phyloP scores from a whole-genome alignment of 257 asterid genomes.

The Oldenlandia corymbosa region DNA sequence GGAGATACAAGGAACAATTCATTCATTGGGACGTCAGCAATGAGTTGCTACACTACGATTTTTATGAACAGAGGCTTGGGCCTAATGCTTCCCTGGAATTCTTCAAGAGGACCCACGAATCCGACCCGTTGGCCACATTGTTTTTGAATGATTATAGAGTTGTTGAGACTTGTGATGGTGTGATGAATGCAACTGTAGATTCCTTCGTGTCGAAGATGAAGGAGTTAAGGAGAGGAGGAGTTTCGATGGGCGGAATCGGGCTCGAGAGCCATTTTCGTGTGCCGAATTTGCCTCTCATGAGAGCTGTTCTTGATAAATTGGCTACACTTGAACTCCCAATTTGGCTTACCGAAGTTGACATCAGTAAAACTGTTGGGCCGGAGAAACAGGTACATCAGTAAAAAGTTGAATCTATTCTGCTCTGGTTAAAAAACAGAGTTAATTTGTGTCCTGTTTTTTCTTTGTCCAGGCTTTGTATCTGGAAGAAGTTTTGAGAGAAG shows the following conservation, averaged over 20 bases:
- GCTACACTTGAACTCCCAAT: conserved; percentile 43
- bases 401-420: too few species aligned
- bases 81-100: conserved; percentile 35
- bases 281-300: conserved; percentile 46
- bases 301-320: conserved; percentile 43
- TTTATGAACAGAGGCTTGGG: conserved; percentile 41
- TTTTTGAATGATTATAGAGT: conserved; percentile 48
- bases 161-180: conserved; percentile 40
- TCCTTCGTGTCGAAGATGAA: conserved; percentile 28
- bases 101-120: conserved; percentile 25
- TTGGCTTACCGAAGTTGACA: conserved; percentile 53
- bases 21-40: conserved; percentile 74
- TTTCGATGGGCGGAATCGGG: conserved; percentile 43
- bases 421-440: too few species aligned
- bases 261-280: conserved; percentile 42
- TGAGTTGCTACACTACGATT: conserved; percentile 57
- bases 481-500: conserved; percentile 48
- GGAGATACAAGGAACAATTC: conserved; percentile 47
- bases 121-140: conserved; percentile 41
- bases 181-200: conserved; percentile 46
- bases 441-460: not conserved
- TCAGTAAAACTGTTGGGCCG: conserved; percentile 26
- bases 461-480: conserved; percentile 39
- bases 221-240: conserved; percentile 33
- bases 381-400: conserved; percentile 30